phyloP scores from a whole-genome alignment of 495 filamentous ascomycete species.

The Durotheca rogersii region DNA sequence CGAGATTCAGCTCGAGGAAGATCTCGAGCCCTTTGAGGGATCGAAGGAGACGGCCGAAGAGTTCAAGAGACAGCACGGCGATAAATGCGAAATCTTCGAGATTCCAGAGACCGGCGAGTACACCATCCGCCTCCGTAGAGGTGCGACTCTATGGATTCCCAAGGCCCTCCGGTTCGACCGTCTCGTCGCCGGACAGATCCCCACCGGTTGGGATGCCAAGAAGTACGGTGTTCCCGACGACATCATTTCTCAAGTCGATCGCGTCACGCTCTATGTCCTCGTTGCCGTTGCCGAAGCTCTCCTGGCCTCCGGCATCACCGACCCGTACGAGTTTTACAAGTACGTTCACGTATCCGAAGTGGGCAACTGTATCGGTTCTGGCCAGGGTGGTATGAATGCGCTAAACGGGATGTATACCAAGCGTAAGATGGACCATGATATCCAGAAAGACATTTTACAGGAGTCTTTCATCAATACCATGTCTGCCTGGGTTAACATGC shows the following conservation, averaged over 20 bases:
- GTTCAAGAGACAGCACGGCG: conserved; percentile 94
- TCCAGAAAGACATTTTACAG: conserved; percentile 98
- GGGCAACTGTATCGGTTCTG: conserved; percentile 97
- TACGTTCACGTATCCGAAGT: conserved; percentile 98
- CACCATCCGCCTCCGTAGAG: conserved; percentile 90
- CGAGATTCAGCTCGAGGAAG: conserved; percentile 94
- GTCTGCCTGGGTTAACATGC: conserved; percentile 99
- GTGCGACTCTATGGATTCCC: conserved; percentile 88
- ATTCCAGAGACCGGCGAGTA: conserved; percentile 93
- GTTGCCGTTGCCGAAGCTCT: conserved; percentile 91
- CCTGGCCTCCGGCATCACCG: conserved; percentile 92
- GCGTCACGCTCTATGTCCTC: conserved; percentile 90
- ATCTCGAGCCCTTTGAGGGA: conserved; percentile 93
- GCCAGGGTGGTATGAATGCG: conserved; percentile 90
- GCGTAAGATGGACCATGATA: conserved; percentile 92
- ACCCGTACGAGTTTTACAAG: conserved; percentile 99
- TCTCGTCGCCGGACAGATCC: conserved; percentile 93
- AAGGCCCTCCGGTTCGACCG: conserved; percentile 97
- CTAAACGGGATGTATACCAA: conserved; percentile 98
- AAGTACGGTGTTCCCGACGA: conserved; percentile 95
- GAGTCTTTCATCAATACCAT: conserved; percentile 99
- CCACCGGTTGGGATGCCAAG: conserved; percentile 94
- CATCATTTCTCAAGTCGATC: conserved; percentile 96
- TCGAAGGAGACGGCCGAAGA: conserved; percentile 97
- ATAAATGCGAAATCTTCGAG: conserved; percentile 97